These are phyloP conservation scores for Biscogniauxia marginata DNA, from an alignment of 2,329 filamentous ascomycete species.

Conservation along the genomic window DNA sequence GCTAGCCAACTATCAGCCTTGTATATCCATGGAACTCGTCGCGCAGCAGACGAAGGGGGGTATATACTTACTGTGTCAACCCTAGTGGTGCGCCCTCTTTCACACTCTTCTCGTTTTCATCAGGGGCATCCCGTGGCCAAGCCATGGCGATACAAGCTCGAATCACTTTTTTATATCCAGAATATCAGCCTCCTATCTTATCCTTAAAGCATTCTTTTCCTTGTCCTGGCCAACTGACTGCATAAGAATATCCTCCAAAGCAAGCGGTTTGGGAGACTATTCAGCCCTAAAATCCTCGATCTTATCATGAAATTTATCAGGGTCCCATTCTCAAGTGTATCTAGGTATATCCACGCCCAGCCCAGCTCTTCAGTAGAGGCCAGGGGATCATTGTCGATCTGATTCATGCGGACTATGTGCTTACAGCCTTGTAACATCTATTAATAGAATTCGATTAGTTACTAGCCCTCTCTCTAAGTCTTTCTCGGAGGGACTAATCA, in stretches of 20 bases:
- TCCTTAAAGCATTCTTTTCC: too few relatives aligned
- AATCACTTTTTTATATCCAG: background rate
- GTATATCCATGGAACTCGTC: too few relatives aligned
- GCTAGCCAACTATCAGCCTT: too few relatives aligned
- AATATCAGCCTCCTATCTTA: too few relatives aligned
- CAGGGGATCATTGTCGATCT: constrained; percentile 2
- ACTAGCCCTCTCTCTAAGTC: too few relatives aligned
- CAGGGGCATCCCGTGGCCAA: too few relatives aligned
- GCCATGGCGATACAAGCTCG: background rate
- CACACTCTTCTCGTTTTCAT: too few relatives aligned
- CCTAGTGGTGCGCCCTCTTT: too few relatives aligned
- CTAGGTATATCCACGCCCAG: constrained; percentile 12
- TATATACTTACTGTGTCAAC: too few relatives aligned
- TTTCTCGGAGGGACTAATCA: too few relatives aligned
- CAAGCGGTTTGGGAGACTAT: background rate
- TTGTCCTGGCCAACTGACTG: background rate
- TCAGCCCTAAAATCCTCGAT: too few relatives aligned
- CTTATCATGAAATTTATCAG: constrained; percentile 10
- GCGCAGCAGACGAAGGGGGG: too few relatives aligned
- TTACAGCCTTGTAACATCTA: constrained; percentile 3
- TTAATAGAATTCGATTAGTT: background rate
- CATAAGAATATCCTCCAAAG: background rate
- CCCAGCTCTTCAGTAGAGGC: background rate
- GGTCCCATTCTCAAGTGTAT: constrained; percentile 10
- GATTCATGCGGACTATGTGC: constrained; percentile 3